A percentile compares a stretch with the other conserved stretches of the same genome.
These are phyloP conservation scores for Starmera quercuum DNA, from an alignment of 805 yeast species.

Conservation along the genomic window DNA sequence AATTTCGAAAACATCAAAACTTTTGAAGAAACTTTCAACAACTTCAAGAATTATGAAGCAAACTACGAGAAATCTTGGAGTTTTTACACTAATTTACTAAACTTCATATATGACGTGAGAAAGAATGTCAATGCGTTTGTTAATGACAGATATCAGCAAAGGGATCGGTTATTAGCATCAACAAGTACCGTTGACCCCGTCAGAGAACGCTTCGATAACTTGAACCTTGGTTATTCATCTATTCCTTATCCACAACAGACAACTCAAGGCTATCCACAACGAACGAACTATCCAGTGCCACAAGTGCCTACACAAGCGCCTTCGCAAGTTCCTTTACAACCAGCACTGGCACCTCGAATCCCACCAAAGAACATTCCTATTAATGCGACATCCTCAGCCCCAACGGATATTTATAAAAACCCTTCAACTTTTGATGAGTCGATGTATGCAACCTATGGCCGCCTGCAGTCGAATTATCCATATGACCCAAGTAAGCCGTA, in stretches of 20 bases:
- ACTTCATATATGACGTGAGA: constrained; percentile 15
- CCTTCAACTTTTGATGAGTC: constrained; percentile 45
- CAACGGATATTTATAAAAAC: constrained; percentile 31
- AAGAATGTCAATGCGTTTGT: constrained; percentile 15
- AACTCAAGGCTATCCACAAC: constrained; percentile 1
- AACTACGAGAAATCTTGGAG: constrained; percentile 56
- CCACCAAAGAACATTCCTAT: constrained; percentile 5
- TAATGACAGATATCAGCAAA: constrained; percentile 16
- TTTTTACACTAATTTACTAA: constrained; percentile 47
- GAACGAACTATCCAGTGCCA: constrained; percentile 1
- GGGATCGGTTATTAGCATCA: constrained; percentile 10
- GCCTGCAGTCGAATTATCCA: constrained; percentile 8
- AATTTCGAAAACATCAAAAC: constrained; percentile 32
- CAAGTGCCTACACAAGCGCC: constrained; percentile 1
- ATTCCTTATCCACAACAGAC: constrained; percentile 4
- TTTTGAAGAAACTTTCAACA: constrained; percentile 41
- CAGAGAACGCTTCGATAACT: constrained; percentile 13
- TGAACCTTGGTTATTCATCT: constrained; percentile 9
- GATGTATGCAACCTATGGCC: constrained; percentile 27
- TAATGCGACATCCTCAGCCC: constrained; percentile 1
- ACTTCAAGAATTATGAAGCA: constrained; percentile 48
- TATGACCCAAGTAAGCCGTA: constrained; percentile 18
- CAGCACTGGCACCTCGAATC: constrained; percentile 2
- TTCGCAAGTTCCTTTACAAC: constrained; percentile 3
- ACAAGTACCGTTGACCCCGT: constrained; percentile 5